A percentile compares a stretch with the other conserved stretches of the same genome.
These are phyloP conservation scores for Schizosaccharomyces cryophilus DNA, from an alignment of 805 yeast genomes.

Conservation along the genomic window DNA sequence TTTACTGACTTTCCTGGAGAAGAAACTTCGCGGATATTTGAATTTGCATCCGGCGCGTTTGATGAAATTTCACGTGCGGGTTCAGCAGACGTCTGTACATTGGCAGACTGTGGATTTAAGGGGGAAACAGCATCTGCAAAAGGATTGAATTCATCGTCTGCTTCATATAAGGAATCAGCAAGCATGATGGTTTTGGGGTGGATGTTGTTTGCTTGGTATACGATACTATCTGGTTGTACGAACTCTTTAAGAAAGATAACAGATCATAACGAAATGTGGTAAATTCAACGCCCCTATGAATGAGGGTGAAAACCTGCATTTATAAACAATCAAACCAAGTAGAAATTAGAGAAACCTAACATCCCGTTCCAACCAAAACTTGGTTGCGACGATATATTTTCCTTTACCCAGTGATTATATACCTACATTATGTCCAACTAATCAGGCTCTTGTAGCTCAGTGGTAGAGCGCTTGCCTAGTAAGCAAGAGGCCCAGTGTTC, in stretches of 20 bases:
- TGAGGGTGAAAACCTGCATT: too few species aligned
- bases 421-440: too few species aligned
- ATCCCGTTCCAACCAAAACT: too few species aligned
- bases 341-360: too few species aligned
- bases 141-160: not conserved
- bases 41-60: not conserved
- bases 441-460: not conserved
- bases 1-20: not conserved
- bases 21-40: not conserved
- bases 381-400: too few species aligned
- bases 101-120: not conserved
- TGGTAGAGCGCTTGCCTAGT: constrained; percentile 1
- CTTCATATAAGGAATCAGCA: not conserved
- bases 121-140: not conserved
- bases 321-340: too few species aligned
- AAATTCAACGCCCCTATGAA: too few species aligned
- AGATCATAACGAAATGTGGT: too few species aligned
- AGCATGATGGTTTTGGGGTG: not conserved
- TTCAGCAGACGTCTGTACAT: not conserved
- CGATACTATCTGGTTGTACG: too few species aligned
- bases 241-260: too few species aligned
- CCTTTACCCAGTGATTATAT: too few species aligned
- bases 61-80: not conserved
- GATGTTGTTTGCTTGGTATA: not conserved
- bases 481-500: constrained; percentile 1